These are phyloP conservation scores for Thelephora terrestris DNA, from an alignment of 1,284 basidiomycete genomes.

Conservation along the genomic window DNA sequence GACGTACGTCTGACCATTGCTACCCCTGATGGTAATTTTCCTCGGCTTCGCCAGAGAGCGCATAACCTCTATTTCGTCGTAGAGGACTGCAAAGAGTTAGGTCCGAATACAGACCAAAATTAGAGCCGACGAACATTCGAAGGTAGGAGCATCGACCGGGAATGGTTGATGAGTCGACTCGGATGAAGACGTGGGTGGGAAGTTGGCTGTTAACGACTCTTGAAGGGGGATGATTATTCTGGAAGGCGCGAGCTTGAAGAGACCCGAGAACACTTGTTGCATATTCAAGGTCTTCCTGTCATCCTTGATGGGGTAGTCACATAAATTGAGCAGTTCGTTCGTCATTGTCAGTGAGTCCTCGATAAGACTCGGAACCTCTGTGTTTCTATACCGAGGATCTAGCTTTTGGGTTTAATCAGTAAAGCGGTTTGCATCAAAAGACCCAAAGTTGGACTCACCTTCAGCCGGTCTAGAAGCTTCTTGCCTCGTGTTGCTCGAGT, in stretches of 20 bases:
- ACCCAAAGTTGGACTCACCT: constrained; percentile 31
- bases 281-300: constrained; percentile 45
- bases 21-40: constrained; percentile 82
- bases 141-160: constrained; percentile 67
- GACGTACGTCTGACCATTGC: constrained; percentile 78
- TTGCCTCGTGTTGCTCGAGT: constrained; percentile 56
- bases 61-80: constrained; percentile 88
- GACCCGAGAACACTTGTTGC: constrained; percentile 52
- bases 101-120: background rate
- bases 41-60: constrained; percentile 86
- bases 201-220: constrained; percentile 82
- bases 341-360: constrained; percentile 50
- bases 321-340: constrained; percentile 58
- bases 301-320: constrained; percentile 46
- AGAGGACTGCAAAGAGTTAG: constrained; percentile 42
- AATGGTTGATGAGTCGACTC: constrained; percentile 76
- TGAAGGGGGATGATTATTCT: constrained; percentile 85
- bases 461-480: constrained; percentile 57
- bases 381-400: constrained; percentile 21
- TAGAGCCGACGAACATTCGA: constrained; percentile 41
- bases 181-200: constrained; percentile 66
- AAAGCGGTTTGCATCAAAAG: background rate
- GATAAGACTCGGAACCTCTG: constrained; percentile 45
- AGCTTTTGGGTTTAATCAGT: background rate
- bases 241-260: constrained; percentile 52